Conservation (phyloP, 2,329 filamentous ascomycete species). For the Aciculosporium take region DNA sequence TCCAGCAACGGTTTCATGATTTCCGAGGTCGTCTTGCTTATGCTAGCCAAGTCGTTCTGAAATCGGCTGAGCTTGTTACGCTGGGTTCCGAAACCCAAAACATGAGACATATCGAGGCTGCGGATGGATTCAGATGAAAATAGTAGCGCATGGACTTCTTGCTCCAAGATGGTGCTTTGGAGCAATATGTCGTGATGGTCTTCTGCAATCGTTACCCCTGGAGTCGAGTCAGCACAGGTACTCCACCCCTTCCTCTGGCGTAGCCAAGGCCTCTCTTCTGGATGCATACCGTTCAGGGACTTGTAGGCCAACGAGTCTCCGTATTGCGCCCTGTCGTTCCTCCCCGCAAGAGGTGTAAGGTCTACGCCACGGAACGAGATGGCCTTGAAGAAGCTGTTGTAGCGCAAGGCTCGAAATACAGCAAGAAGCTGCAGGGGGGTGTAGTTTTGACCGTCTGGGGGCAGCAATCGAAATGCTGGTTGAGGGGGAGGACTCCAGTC, state of each 20-base stretch:
- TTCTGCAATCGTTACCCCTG: constrained; percentile 32
- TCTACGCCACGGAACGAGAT: constrained; percentile 41
- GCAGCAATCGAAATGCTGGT: constrained; percentile 40
- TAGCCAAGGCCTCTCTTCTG: not conserved
- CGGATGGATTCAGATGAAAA: constrained; percentile 41
- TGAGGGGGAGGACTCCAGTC: constrained; percentile 27
- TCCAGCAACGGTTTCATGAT: constrained; percentile 35
- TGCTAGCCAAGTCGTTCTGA: constrained; percentile 10
- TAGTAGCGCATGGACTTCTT: constrained; percentile 41
- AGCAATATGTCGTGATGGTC: constrained; percentile 34
- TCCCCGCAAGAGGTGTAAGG: constrained; percentile 25
- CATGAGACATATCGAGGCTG: constrained; percentile 38
- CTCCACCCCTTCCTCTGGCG: not conserved
- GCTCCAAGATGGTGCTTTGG: constrained; percentile 36
- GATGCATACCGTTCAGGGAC: constrained; percentile 33
- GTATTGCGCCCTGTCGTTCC: constrained; percentile 29
- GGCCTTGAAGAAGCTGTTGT: constrained; percentile 45
- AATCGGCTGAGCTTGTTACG: constrained; percentile 11
- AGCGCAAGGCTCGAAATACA: constrained; percentile 40
- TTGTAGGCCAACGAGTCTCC: constrained; percentile 35
- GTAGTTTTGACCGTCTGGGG: constrained; percentile 27
- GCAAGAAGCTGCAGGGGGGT: constrained; percentile 39
- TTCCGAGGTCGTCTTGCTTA: constrained; percentile 21
- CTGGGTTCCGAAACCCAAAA: constrained; percentile 17
- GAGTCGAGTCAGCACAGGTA: constrained; percentile 2